Conservation (phyloP, 306 rosid genomes). For the Medicago ruthenica region DNA sequence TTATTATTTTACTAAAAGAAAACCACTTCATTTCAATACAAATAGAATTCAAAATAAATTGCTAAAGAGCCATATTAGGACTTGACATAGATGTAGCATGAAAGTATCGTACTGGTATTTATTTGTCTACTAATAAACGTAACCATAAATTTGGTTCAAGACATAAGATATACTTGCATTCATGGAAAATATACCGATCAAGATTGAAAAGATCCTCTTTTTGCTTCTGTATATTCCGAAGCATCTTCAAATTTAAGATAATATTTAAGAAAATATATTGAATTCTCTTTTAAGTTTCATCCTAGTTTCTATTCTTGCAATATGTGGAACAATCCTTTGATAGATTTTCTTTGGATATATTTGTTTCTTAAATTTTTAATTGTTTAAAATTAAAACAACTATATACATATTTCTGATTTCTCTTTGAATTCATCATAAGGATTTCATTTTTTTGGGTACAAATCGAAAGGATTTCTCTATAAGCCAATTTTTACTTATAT, state of each 20-base stretch:
- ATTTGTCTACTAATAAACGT: no score
- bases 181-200: not conserved
- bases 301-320: not conserved
- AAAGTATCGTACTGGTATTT: no score
- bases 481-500: not conserved
- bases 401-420: no score
- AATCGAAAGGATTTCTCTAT: not conserved
- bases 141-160: no score
- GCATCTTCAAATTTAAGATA: not conserved
- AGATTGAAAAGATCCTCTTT: not conserved
- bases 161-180: not conserved
- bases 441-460: not conserved
- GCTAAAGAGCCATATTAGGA: no score
- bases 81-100: no score
- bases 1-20: no score
- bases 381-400: no score
- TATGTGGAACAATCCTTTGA: not conserved
- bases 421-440: no score
- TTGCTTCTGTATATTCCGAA: not conserved
- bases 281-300: not conserved
- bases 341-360: not conserved
- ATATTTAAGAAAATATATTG: not conserved
- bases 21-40: no score
- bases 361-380: not conserved
- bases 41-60: no score